A percentile compares a stretch with the other conserved stretches of the same genome.
phyloP scores from a whole-genome alignment of 345 rosid genomes.

The Eucalyptus cloeziana region DNA sequence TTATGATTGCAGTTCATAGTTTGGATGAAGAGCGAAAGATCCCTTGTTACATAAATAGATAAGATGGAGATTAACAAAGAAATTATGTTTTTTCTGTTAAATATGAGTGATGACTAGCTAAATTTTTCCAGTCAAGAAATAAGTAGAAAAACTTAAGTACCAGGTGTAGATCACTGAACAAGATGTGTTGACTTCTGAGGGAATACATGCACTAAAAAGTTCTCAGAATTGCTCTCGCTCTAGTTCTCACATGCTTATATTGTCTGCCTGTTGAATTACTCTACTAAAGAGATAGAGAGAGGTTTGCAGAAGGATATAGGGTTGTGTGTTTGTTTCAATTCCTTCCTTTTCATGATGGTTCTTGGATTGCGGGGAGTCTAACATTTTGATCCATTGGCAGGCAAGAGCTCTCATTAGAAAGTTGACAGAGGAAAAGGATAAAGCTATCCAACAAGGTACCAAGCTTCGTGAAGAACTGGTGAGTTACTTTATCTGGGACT shows the following conservation, averaged over 20 bases:
- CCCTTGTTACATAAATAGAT: background rate
- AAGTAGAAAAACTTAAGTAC: background rate
- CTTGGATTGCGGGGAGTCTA: background rate
- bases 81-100: background rate
- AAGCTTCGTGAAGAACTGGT: constrained; percentile 68
- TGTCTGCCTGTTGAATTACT: background rate
- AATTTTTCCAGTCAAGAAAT: background rate
- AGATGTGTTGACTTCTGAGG: background rate
- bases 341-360: background rate
- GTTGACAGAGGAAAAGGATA: constrained; percentile 53
- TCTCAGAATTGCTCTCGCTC: background rate
- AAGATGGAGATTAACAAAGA: background rate
- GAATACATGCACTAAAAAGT: background rate
- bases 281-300: background rate
- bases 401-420: constrained; percentile 36
- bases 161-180: background rate
- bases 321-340: background rate
- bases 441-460: constrained; percentile 40
- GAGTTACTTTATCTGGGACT: constrained; percentile 1
- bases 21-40: background rate
- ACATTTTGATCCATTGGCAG: constrained; percentile 15
- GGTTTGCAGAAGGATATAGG: background rate
- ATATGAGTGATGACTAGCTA: background rate
- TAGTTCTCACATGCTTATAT: background rate
- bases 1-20: background rate